These are phyloP conservation scores for Arthrobotrys pseudoclavata DNA, from an alignment of 2,329 filamentous ascomycete species.

Conservation along the genomic window DNA sequence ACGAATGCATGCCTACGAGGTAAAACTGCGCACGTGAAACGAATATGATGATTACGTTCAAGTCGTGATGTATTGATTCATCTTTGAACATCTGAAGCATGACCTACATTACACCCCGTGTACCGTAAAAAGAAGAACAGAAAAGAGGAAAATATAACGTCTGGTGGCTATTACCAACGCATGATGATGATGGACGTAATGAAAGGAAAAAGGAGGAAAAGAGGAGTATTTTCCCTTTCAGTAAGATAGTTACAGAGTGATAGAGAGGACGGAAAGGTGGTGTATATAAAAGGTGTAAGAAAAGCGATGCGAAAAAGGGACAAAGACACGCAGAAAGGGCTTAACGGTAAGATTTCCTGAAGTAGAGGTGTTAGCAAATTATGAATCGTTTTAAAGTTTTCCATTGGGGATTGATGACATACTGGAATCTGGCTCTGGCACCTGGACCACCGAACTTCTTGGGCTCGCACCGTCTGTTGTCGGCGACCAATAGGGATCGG, in stretches of 20 bases:
- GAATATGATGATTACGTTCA: constrained; percentile 56
- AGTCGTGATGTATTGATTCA: constrained; percentile 59
- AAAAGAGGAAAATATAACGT: constrained; percentile 46
- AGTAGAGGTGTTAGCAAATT: constrained; percentile 11
- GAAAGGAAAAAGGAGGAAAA: constrained; percentile 40
- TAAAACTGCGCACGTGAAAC: neutral
- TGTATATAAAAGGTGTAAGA: constrained; percentile 57
- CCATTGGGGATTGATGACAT: constrained; percentile 22
- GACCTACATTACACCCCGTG: constrained; percentile 59
- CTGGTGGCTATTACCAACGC: constrained; percentile 45
- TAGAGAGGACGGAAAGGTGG: constrained; percentile 31
- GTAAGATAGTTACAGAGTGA: constrained; percentile 57
- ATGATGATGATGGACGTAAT: constrained; percentile 35
- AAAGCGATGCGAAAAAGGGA: constrained; percentile 35
- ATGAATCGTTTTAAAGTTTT: neutral
- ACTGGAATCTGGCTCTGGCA: constrained; percentile 93
- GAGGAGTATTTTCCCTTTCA: constrained; percentile 27
- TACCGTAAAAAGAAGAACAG: constrained; percentile 44
- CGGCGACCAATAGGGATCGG: constrained; percentile 96
- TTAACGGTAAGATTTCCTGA: constrained; percentile 61
- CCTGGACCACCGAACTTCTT: constrained; percentile 97
- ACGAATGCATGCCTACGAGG: constrained; percentile 11
- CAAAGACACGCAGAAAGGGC: constrained; percentile 43
- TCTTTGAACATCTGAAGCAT: constrained; percentile 59
- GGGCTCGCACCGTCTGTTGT: constrained; percentile 98